phyloP scores from a whole-genome alignment of 1,284 basidiomycete species.

The Moesziomyces sp. region DNA sequence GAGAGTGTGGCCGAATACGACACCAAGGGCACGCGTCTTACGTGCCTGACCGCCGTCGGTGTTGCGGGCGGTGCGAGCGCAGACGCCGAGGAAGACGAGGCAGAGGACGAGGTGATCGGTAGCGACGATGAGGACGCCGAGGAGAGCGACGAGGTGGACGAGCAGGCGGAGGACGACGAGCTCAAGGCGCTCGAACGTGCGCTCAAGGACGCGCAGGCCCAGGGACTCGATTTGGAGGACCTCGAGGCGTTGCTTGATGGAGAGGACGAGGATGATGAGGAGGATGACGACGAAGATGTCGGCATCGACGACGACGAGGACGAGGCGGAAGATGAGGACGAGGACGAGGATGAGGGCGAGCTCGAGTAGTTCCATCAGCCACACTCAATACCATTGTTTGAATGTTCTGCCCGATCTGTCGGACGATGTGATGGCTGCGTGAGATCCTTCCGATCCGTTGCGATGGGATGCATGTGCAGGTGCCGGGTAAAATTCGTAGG shows the following conservation, averaged over 20 bases:
- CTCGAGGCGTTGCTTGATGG: conserved; percentile 40
- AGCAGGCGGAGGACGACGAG: conserved; percentile 49
- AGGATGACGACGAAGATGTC: conserved; percentile 20
- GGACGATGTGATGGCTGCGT: too few relatives aligned
- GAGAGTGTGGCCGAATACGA: conserved; percentile 50
- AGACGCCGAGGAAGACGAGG: conserved; percentile 27
- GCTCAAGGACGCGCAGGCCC: conserved; percentile 45
- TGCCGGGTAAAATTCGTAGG: too few relatives aligned
- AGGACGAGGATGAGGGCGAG: conserved; percentile 4
- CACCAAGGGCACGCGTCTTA: conserved; percentile 63
- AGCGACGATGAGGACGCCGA: conserved; percentile 21
- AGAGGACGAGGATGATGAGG: conserved; percentile 20
- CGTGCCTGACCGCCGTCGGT: conserved; percentile 61
- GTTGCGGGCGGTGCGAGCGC: conserved; percentile 11
- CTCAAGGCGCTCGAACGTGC: conserved; percentile 45
- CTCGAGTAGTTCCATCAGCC: neutral
- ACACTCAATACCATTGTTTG: too few relatives aligned
- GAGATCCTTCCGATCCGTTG: too few relatives aligned
- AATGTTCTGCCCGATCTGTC: too few relatives aligned
- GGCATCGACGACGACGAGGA: conserved; percentile 9
- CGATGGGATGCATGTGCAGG: too few relatives aligned
- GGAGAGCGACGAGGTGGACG: conserved; percentile 23
- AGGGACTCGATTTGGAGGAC: conserved; percentile 43
- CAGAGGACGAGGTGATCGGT: conserved; percentile 37
- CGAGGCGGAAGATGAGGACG: conserved; percentile 16